Evolutionary conservation across 768 basidiomycete genomes (phyloP), one percentile per base, ranked within the genome.

Genomic region (Mycena latifolia): DNA sequence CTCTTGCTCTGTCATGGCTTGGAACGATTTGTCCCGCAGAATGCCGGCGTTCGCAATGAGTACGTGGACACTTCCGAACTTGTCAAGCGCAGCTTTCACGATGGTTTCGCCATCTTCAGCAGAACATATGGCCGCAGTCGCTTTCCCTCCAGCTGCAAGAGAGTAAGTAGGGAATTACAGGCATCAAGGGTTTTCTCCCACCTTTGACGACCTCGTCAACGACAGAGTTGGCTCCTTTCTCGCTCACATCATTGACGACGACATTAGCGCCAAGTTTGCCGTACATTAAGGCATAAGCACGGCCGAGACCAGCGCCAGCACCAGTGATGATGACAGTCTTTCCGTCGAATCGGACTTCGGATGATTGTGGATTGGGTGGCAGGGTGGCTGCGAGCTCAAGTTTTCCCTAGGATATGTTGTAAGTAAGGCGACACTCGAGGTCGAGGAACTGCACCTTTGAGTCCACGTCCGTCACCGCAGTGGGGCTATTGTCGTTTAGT

Each of bases 311-410:
- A 28, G 92, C 94, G 45, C 97, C 97, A 9, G 96, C 94, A 41
- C 97, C 98, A 3, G 98, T 99, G 71, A 99, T 86, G 72, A 99
- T 89, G 64, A 93, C 93, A 14, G 95, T 97, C 81, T 98, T 91
- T 18, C 89, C 92, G 65, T 94, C 92, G 75, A 92, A 99, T 10
- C 89, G 88, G 61, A 98, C 89, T 47, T 85, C 83, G 0, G 91
- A 84, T 0, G 86, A 82, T 75, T 95, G 94, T 27, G 81, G 67
- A 75, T 97, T 98, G 0, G 89, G 69, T 2, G 92, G 81, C 27
- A 92, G 78, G 33, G 81, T 83, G 64, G 85, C 82, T n/a, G 93
- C 88, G 51, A 82, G 71, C 71, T 93, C 84, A 28, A 95, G 85
- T 75, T 89, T 85, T 63, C 80, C 84, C 84, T 85, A 35, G 9